These are phyloP conservation scores for Ophiostoma ulmi DNA, from an alignment of 2,329 filamentous ascomycete genomes.

Conservation along the genomic window DNA sequence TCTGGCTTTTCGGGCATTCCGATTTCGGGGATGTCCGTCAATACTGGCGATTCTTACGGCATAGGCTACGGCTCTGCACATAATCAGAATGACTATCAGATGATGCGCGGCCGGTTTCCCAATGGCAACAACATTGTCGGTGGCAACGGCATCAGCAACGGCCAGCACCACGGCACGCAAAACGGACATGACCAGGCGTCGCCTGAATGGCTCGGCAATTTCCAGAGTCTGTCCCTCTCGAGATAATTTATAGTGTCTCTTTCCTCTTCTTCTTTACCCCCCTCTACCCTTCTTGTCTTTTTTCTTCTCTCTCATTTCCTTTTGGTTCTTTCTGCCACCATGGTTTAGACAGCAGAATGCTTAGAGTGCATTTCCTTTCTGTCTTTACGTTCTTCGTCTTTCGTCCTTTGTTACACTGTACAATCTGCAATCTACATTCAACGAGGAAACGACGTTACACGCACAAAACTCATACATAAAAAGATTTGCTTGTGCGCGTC, in stretches of 20 bases:
- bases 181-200: constrained; percentile 42
- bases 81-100: constrained; percentile 40
- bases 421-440: background rate
- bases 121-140: constrained; percentile 26
- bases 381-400: background rate
- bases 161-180: constrained; percentile 33
- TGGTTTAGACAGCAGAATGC: constrained; percentile 25
- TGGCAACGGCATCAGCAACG: constrained; percentile 21
- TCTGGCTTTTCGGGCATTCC: background rate
- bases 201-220: constrained; percentile 58
- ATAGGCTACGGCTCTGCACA: constrained; percentile 38
- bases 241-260: constrained; percentile 20
- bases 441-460: constrained; percentile 22
- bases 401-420: background rate
- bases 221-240: constrained; percentile 64
- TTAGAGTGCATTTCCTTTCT: constrained; percentile 23
- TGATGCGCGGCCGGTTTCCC: constrained; percentile 45
- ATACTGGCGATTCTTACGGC: constrained; percentile 40
- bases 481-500: background rate
- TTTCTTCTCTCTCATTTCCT: constrained; percentile 3
- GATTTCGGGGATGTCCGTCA: background rate
- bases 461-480: constrained; percentile 12
- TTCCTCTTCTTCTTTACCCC: background rate
- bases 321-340: constrained; percentile 12
- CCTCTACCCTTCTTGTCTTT: background rate